Base-by-base conservation (phyloP, 225 moss, liverwort and hornwort species). In the Anthoceros angustus region DNA sequence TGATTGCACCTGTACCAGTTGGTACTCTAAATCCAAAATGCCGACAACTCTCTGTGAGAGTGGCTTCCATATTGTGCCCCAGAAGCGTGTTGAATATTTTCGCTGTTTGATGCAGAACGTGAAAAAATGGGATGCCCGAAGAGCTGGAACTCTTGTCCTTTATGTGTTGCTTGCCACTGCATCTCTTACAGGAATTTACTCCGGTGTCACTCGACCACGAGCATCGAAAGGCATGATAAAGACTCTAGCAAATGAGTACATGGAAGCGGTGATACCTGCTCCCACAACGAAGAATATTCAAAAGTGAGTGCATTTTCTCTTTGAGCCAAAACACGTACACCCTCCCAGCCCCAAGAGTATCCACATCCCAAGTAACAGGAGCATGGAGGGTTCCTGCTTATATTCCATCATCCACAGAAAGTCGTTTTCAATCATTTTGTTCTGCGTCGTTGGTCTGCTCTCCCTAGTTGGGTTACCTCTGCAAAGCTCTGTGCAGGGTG, bases 231-330 rank as follows among this genome's bases (percentile, higher is more conserved):
- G 68, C 10, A 64, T 61, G 48, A 10, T 65, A 40, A 63, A 80
- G 74, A 68, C 73, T 66, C 42, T 80, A 41, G 66, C 70, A n/a
- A 86, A 88, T 43, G 67, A 75, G 41, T 98, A 77, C 71, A 16
- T 98, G 42, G 98, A 98, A 63, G 75, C 82, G 24, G 61, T 80
- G n/a, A 83, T 98, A 74, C 98, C 98, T 42, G 91, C 87, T 74
- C 89, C 98, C 26, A 98, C 86, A 24, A 65, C 75, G 23, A 68
- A 55, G 62, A 81, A 81, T 64, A 16, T 81, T 45, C 70, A 71
- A 61, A 83, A 68, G 82, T 86, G 70, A 86, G 83, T 41, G 65
- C 23, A 39, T 26, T 50, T 39, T 26, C 60, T 55, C 32, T 32
- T 4, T 4, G 32, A 32, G 1, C 32, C 32, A 32, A 32, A 32